Base-by-base conservation (phyloP, 345 rosid genomes). In the Psidium friedrichsthalianum region DNA sequence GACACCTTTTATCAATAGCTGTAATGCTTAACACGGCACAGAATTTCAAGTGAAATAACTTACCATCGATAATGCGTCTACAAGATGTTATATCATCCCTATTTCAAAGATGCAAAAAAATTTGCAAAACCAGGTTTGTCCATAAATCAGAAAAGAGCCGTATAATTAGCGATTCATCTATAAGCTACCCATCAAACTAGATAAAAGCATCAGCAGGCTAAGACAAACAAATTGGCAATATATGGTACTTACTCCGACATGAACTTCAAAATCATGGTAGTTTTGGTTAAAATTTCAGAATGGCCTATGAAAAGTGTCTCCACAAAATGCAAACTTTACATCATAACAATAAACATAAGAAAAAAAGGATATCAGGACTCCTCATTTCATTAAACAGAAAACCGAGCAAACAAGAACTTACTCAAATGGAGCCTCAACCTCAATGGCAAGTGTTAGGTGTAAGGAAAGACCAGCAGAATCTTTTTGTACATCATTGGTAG, bases 391-490 rank as follows among this genome's bases (percentile, higher is more conserved):
- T 5, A 61, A 61, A 61, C 22, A 61, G 29, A 6, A 61, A 61
- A 61, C 21, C 74, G 3, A 15, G 42, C 11, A 4, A 61, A 29
- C 74, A 61, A 61, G 15, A 76, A 91, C 96, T 92, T 89, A 92
- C 96, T 92, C 93, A 84, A 94, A 94, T 32, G 94, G 94, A 86
- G 92, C 92, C 83, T 92, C 96, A 88, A 94, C 92, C 84, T 93
- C 96, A 83, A 93, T 86, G 29, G 92, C 90, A 87, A 92, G 91
- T 7, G 94, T 93, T 56, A 93, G 85, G 81, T 93, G 95, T 57
- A 93, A 88, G 47, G 94, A 92, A 87, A 87, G 90, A 83, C 87
- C 90, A 59, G 88, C 87, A 69, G 86, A 85, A 57, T 85, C 89
- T 13, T 59, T 44, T 16, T 58, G 56, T 52, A 42, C 87, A 44